These are phyloP conservation scores for Didymellaceae sp. DNA, from an alignment of 2,329 filamentous ascomycete genomes.

Conservation along the genomic window DNA sequence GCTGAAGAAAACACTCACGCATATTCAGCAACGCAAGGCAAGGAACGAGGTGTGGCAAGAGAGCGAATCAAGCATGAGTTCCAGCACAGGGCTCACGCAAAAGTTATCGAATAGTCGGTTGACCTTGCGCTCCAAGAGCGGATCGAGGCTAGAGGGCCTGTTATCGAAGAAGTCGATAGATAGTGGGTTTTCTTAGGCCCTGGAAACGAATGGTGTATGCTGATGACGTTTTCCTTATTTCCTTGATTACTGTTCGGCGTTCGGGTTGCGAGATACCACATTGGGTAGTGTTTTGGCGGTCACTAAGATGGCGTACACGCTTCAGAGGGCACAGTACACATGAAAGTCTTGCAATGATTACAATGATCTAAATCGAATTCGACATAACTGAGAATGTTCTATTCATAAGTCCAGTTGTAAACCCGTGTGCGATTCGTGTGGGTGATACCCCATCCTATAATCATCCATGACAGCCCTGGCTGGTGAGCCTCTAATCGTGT, in stretches of 20 bases:
- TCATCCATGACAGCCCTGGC: background rate
- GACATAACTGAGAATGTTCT: background rate
- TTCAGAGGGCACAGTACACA: background rate
- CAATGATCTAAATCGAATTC: background rate
- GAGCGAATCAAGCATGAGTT: constrained; percentile 13
- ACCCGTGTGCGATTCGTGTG: background rate
- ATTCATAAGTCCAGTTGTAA: background rate
- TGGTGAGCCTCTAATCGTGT: background rate
- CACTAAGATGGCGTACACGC: background rate
- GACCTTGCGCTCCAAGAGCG: constrained; percentile 9
- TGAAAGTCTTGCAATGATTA: background rate
- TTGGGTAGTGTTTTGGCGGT: background rate
- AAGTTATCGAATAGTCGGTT: constrained; percentile 15
- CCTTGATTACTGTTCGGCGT: constrained; percentile 3
- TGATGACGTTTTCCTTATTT: background rate
- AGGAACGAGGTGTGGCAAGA: constrained; percentile 35
- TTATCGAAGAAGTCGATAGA: constrained; percentile 11
- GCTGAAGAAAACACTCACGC: constrained; percentile 43
- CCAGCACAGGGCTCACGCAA: constrained; percentile 4
- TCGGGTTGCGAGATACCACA: constrained; percentile 13
- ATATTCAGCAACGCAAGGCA: constrained; percentile 41
- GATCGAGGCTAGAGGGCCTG: constrained; percentile 4
- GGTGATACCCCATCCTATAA: background rate
- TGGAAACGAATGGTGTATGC: background rate
- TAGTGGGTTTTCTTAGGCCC: background rate